Base-by-base conservation (phyloP, 176 grass and related monocot species). In the maize (Zea mays) region DNA sequence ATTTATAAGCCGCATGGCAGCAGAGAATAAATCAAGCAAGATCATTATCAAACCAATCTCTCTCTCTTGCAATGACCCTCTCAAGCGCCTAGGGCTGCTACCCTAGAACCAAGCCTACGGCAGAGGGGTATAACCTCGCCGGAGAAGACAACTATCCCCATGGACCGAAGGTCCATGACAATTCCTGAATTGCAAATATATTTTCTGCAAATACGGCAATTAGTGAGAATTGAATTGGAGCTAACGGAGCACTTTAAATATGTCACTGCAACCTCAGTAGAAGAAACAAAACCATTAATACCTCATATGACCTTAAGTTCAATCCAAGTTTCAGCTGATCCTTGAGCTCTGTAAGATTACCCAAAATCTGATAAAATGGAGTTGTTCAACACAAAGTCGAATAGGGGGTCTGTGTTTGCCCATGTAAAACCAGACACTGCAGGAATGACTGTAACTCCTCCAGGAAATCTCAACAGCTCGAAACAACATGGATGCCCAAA, bases 361-460 rank as follows among this genome's bases (percentile, higher is more conserved):
- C 73, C 76, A 88, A 72, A 46, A 93, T 78, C 73, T 90, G 71
- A 47, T 79, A 72, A 72, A 81, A 90, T 78, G 48, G 82, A 90
- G 71, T 81, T 88, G 71, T 90, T 90, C 66, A 93, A 76, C 78
- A 71, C 89, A 75, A 93, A 93, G 78, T 88, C 74, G 81, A 93
- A 93, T 15, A 93, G 77, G 44, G 73, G 74, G 37, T 84, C 76
- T 65, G 90, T 75, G 60, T 59, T 75, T 1, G 75, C 73, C 91
- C 91, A 93, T 68, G 81, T n/a, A 79, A 45, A 93, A 88, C 79
- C 91, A 86, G 83, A 75, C 19, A 86, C 85, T 49, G 33, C 59
- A 57, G 91, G 91, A 71, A 90, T 69, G 69, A 93, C 91, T 86
- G 85, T 90, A 62, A 93, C 88, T 76, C 91, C 91, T 76, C 88